Conservation (phyloP, 106 monocot genomes). For the Phalaenopsis equestris region DNA sequence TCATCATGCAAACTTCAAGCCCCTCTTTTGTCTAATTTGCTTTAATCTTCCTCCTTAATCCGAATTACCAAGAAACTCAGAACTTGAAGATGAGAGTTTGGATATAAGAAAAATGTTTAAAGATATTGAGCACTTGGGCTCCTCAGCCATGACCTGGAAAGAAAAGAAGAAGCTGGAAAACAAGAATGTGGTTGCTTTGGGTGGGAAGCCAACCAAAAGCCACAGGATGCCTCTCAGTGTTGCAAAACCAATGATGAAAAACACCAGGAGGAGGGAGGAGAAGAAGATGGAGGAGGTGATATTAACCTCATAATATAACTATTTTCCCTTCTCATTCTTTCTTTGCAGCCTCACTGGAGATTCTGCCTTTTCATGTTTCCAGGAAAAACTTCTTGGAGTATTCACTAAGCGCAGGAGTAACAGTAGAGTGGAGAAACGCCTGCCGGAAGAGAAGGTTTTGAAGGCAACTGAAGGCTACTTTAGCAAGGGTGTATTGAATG, state of each 20-base stretch:
- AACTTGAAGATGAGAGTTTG: too few relatives aligned
- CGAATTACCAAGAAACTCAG: too few relatives aligned
- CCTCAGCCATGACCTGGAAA: slow-evolving; percentile 58
- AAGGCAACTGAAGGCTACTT: slow-evolving; percentile 32
- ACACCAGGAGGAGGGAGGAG: slow-evolving; percentile 25
- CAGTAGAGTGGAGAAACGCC: slow-evolving; percentile 18
- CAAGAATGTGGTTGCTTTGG: slow-evolving; percentile 31
- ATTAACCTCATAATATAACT: background rate
- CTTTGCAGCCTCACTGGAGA: background rate
- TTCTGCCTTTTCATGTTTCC: background rate
- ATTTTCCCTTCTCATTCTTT: background rate
- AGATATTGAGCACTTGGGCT: too few relatives aligned
- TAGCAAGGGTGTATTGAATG: slow-evolving; percentile 34
- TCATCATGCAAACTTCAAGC: background rate
- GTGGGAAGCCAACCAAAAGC: slow-evolving; percentile 46
- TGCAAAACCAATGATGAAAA: slow-evolving; percentile 33
- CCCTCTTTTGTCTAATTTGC: background rate
- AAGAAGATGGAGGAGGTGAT: slow-evolving; percentile 39
- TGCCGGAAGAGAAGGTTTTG: slow-evolving; percentile 13
- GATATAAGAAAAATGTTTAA: too few relatives aligned
- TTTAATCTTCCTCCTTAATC: background rate
- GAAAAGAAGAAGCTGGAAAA: slow-evolving; percentile 57
- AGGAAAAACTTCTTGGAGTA: slow-evolving; percentile 25
- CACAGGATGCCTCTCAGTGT: slow-evolving; percentile 39
- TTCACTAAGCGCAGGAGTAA: slow-evolving; percentile 6